A percentile compares a stretch with the other conserved stretches of the same genome.
phyloP scores from a whole-genome alignment of 257 asterid species.

The Voacanga thouarsii region DNA sequence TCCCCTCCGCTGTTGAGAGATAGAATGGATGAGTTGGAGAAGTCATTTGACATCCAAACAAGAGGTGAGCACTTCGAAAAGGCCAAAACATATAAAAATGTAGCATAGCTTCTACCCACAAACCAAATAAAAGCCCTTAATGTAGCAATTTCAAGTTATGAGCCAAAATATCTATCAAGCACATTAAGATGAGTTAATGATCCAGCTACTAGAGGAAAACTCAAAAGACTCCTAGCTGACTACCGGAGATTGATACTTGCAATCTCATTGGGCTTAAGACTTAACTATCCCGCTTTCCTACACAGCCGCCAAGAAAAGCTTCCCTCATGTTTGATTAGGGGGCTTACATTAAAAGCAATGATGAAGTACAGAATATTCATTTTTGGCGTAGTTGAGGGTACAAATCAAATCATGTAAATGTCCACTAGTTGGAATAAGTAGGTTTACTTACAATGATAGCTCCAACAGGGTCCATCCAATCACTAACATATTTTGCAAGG shows the following conservation, averaged over 20 bases:
- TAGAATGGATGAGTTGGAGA: neutral
- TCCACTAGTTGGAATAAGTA: neutral
- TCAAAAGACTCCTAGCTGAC: neutral
- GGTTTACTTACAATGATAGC: constrained; percentile 48
- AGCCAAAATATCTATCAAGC: neutral
- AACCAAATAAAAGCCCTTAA: neutral
- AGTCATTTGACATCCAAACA: neutral
- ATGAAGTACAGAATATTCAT: neutral
- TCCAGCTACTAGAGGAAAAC: neutral
- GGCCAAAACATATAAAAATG: neutral
- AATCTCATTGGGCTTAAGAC: too few relatives aligned
- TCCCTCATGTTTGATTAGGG: too few relatives aligned
- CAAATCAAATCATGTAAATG: neutral
- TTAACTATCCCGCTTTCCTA: too few relatives aligned
- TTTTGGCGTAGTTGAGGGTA: neutral
- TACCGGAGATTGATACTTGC: neutral
- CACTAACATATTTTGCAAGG: constrained; percentile 42
- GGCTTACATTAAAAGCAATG: neutral
- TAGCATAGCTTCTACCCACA: neutral
- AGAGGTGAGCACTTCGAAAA: neutral
- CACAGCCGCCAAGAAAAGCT: too few relatives aligned
- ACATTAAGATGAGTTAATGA: neutral
- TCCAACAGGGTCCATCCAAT: constrained; percentile 58
- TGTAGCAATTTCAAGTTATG: neutral
- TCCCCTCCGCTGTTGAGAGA: neutral